Percentiles rank a stretch among this genome's conserved stretches.
These are phyloP conservation scores for Chlorophyllum brunneum DNA, from an alignment of 768 basidiomycete species.

Conservation along the genomic window DNA sequence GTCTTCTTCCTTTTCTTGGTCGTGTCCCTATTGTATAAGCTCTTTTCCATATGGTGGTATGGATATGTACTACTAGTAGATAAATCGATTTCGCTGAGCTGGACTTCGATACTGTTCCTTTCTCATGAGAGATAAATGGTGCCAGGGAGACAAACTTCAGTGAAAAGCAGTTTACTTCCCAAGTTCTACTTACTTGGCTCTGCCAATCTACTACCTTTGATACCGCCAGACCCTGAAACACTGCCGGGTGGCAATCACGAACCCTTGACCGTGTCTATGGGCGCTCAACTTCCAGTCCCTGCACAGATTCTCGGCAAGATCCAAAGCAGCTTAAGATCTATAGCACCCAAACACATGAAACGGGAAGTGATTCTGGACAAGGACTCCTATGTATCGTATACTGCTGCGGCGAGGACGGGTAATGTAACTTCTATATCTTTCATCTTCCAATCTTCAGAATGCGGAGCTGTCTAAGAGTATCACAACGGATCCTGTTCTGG, in stretches of 20 bases:
- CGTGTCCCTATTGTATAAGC: constrained; percentile 4
- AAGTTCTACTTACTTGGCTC: no score
- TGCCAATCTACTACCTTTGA: no score
- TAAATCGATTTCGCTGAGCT: not conserved
- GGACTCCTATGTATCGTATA: not conserved
- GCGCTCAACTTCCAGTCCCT: not conserved
- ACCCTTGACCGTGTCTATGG: no score
- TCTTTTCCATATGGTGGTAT: constrained; percentile 6
- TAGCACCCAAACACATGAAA: not conserved
- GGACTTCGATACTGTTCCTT: no score
- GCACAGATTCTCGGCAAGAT: constrained; percentile 7
- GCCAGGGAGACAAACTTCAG: no score
- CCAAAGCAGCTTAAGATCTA: constrained; percentile 12
- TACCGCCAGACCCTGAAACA: no score
- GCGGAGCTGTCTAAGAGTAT: not conserved
- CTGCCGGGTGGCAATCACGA: no score
- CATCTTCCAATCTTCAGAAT: not conserved
- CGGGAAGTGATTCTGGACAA: not conserved
- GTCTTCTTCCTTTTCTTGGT: not conserved
- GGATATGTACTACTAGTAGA: constrained; percentile 10
- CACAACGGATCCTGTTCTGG: not conserved
- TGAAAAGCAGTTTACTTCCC: no score
- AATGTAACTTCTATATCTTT: not conserved
- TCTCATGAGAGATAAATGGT: not conserved
- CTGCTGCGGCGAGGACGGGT: not conserved